A percentile compares a stretch with the other conserved stretches of the same genome.
Conservation (phyloP, 495 filamentous ascomycete genomes). For the Zalerion maritima region DNA sequence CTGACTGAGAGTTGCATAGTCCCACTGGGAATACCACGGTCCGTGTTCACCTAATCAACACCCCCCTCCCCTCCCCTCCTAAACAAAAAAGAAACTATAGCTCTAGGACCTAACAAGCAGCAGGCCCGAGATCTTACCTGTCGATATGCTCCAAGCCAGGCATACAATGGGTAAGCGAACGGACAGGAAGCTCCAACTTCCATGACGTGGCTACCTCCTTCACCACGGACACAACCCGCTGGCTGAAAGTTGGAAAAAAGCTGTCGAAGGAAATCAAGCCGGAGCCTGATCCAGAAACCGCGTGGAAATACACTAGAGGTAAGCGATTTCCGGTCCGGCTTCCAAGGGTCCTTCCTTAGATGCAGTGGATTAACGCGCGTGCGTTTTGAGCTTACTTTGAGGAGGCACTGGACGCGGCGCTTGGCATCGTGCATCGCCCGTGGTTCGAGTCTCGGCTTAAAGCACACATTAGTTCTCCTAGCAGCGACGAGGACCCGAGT, state of each 20-base stretch:
- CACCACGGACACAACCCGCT: too few species aligned
- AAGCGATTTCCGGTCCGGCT: not conserved
- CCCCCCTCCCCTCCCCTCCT: not conserved
- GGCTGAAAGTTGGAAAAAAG: too few species aligned
- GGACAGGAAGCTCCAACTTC: slow-evolving; percentile 5
- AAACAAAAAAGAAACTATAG: too few species aligned
- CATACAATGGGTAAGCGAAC: slow-evolving; percentile 6
- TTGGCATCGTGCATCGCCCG: too few species aligned
- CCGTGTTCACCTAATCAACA: not conserved
- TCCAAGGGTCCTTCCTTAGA: not conserved
- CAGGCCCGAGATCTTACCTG: slow-evolving; percentile 5
- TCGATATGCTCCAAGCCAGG: slow-evolving; percentile 8
- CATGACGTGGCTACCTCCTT: too few species aligned
- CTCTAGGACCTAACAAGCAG: too few species aligned
- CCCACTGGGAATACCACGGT: too few species aligned
- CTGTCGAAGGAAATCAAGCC: slow-evolving; percentile 1
- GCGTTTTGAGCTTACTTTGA: slow-evolving; percentile 5
- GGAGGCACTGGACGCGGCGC: slow-evolving; percentile 2
- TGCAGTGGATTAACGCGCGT: too few species aligned
- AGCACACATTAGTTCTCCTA: not conserved
- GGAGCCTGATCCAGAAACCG: slow-evolving; percentile 5
- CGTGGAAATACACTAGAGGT: slow-evolving; percentile 7
- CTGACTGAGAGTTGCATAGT: too few species aligned
- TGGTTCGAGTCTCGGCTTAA: too few species aligned
- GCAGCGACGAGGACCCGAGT: slow-evolving; percentile 1